Conservation (phyloP, 2,329 filamentous ascomycete species). For the Leptosphaerulina australis region DNA sequence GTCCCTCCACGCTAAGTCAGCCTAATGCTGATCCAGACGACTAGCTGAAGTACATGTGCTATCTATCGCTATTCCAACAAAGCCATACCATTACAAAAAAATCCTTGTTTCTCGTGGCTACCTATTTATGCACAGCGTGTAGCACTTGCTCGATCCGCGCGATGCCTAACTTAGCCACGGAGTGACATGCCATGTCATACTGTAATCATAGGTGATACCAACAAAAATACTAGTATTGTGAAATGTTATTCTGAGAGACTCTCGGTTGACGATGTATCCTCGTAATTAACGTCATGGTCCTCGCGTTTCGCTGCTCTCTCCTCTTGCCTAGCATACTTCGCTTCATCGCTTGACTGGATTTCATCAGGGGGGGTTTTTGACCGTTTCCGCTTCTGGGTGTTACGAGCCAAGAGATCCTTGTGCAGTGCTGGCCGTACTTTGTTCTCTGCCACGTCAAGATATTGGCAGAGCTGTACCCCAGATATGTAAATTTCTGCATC, state of each 20-base stretch:
- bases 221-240: no score
- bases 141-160: no score
- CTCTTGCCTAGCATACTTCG: constrained; percentile 26
- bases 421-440: background rate
- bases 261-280: constrained; percentile 16
- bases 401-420: constrained; percentile 5
- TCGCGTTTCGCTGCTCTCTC: constrained; percentile 26
- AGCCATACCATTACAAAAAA: no score
- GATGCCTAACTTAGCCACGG: no score
- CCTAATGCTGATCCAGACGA: no score
- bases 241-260: constrained; percentile 4
- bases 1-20: no score
- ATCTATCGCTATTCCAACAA: no score
- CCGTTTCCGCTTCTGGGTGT: constrained; percentile 17
- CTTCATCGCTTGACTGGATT: constrained; percentile 24
- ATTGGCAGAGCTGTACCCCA: background rate
- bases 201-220: no score
- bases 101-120: no score
- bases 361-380: constrained; percentile 26
- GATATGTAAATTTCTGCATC: background rate
- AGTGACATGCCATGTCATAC: no score
- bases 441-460: background rate
- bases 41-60: no score
- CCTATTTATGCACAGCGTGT: no score
- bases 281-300: constrained; percentile 17